These are phyloP conservation scores for Rhynchosporium agropyri DNA, from an alignment of 2,329 filamentous ascomycete genomes.

Conservation along the genomic window DNA sequence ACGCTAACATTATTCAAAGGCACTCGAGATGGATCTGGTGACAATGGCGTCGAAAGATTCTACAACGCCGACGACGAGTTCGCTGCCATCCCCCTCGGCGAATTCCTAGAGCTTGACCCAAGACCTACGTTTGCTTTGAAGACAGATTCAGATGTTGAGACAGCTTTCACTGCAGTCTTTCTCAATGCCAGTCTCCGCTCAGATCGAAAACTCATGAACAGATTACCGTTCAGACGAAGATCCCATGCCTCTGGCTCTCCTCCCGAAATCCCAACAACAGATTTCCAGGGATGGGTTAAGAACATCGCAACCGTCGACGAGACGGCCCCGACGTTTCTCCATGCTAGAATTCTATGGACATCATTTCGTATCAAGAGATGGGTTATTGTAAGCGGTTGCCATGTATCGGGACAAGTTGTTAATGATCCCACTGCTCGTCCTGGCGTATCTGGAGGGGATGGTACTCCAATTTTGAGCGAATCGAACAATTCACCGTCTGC, in stretches of 20 bases:
- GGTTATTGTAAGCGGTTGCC: slow-evolving; percentile 63
- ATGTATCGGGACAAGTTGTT: slow-evolving; percentile 13
- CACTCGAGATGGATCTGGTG: slow-evolving; percentile 11
- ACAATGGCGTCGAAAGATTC: slow-evolving; percentile 6
- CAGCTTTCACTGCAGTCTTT: slow-evolving; percentile 63
- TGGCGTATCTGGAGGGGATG: background rate
- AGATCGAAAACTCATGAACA: slow-evolving; percentile 21
- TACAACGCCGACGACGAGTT: slow-evolving; percentile 14
- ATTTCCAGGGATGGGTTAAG: slow-evolving; percentile 70
- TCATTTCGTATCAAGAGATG: slow-evolving; percentile 68
- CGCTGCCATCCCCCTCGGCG: slow-evolving; percentile 58
- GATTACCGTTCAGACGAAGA: slow-evolving; percentile 19
- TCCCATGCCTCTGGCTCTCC: slow-evolving; percentile 37
- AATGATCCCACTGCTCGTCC: background rate
- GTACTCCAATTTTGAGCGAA: background rate
- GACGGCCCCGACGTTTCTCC: slow-evolving; percentile 55
- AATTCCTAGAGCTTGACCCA: slow-evolving; percentile 73
- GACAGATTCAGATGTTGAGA: slow-evolving; percentile 50
- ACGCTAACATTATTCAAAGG: slow-evolving; percentile 3
- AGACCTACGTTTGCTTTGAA: slow-evolving; percentile 77
- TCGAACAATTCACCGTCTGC: slow-evolving; percentile 12
- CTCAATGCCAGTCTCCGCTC: slow-evolving; percentile 67
- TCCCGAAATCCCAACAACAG: slow-evolving; percentile 49
- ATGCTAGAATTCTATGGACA: slow-evolving; percentile 68
- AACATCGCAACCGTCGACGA: slow-evolving; percentile 41